phyloP scores from a whole-genome alignment of 1,284 basidiomycete genomes.

The Puccinia brachypodii region DNA sequence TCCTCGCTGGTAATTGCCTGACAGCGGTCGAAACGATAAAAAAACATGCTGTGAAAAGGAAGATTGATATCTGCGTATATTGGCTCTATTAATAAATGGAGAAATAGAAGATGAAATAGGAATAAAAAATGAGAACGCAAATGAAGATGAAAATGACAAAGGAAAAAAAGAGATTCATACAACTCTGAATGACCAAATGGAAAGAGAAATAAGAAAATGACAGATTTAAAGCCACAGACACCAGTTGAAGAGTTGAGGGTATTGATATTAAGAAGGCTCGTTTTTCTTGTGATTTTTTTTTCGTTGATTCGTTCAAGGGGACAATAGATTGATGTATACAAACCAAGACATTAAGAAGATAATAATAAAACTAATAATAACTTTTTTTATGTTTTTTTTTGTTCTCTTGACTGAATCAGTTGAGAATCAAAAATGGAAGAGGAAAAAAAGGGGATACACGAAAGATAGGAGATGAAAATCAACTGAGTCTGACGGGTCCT shows the following conservation, averaged over 20 bases:
- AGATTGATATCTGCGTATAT: too few species aligned
- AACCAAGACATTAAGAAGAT: background rate
- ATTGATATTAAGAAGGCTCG: too few species aligned
- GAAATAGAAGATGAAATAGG: too few species aligned
- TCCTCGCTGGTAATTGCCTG: too few species aligned
- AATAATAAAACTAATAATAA: background rate
- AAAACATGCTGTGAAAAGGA: too few species aligned
- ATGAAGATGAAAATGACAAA: background rate
- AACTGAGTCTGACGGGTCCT: slow-evolving; percentile 13
- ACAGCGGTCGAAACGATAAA: too few species aligned
- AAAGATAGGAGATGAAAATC: background rate
- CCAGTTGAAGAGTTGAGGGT: background rate
- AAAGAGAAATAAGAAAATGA: background rate
- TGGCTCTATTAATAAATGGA: too few species aligned
- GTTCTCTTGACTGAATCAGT: background rate
- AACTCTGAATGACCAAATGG: background rate
- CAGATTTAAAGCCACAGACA: background rate
- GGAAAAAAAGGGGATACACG: background rate
- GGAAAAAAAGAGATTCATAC: background rate
- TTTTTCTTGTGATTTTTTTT: background rate
- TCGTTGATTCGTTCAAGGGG: background rate
- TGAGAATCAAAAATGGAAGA: background rate
- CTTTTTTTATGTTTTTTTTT: background rate
- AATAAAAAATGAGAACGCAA: too few species aligned
- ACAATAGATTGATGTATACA: background rate